Evolutionary conservation across 2,329 filamentous ascomycete species (phyloP).

Genomic region (Beauveria bassiana): DNA sequence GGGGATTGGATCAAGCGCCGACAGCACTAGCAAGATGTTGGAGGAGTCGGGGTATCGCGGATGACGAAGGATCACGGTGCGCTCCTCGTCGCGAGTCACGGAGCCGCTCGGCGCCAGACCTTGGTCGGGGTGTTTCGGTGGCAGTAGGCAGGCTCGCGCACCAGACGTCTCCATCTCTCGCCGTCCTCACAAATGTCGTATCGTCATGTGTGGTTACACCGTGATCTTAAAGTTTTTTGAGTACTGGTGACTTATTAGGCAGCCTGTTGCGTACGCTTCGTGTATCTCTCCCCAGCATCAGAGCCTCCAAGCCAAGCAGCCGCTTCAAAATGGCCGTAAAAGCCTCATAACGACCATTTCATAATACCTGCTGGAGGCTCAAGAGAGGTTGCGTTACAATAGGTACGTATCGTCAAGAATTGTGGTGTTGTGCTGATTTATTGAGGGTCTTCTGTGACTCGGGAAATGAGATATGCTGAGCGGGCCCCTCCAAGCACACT

Average conservation of each 20-base stretch:
- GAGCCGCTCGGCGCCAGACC: neutral
- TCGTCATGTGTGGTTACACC: neutral
- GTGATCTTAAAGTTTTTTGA: too few species aligned
- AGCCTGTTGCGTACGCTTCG: neutral
- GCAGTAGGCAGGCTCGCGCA: neutral
- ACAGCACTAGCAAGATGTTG: neutral
- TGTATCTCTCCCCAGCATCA: too few species aligned
- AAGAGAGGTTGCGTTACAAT: too few species aligned
- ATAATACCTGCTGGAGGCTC: too few species aligned
- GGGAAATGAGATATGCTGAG: too few species aligned
- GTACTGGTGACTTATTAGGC: neutral
- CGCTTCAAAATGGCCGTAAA: too few species aligned
- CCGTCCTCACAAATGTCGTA: neutral
- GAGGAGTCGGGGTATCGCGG: neutral
- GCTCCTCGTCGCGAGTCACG: neutral
- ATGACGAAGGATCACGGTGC: neutral
- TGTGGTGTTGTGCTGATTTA: too few species aligned
- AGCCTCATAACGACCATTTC: too few species aligned
- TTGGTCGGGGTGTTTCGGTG: neutral
- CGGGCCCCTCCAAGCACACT: too few species aligned
- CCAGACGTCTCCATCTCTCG: neutral
- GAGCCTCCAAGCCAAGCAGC: too few species aligned
- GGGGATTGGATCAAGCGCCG: neutral
- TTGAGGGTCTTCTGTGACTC: too few species aligned
- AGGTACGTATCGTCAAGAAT: too few species aligned